A percentile compares a stretch with the other conserved stretches of the same genome.
These are phyloP conservation scores for Boletus eberwhitei DNA, from an alignment of 768 basidiomycete species.

Conservation along the genomic window DNA sequence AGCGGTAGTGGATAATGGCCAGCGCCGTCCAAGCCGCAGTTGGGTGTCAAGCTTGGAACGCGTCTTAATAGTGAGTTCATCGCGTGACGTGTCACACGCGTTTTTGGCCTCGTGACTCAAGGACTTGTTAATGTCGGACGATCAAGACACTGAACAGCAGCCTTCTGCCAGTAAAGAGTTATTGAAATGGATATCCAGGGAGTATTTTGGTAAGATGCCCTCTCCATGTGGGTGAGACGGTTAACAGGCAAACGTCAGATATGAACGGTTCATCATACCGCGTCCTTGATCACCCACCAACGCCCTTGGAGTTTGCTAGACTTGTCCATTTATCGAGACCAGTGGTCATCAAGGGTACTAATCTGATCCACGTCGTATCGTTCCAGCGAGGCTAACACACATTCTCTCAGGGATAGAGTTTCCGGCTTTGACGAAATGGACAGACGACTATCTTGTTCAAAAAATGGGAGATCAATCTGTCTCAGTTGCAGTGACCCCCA, in stretches of 20 bases:
- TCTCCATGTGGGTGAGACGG: neutral
- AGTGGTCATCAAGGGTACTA: constrained; percentile 66
- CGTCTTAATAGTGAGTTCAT: constrained; percentile 16
- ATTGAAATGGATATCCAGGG: constrained; percentile 36
- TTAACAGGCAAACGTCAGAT: constrained; percentile 36
- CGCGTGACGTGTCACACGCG: constrained; percentile 25
- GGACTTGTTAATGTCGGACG: constrained; percentile 5
- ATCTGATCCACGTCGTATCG: neutral
- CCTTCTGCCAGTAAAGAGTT: constrained; percentile 16
- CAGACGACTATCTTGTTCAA: constrained; percentile 56
- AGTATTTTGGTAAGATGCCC: constrained; percentile 32
- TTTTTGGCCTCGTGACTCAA: neutral
- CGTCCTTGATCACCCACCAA: constrained; percentile 53
- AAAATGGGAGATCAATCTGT: constrained; percentile 52
- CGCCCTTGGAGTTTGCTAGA: constrained; percentile 64
- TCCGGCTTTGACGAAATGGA: constrained; percentile 57
- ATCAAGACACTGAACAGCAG: constrained; percentile 8
- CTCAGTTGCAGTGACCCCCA: constrained; percentile 78
- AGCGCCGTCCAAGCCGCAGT: neutral
- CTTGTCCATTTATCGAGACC: constrained; percentile 69
- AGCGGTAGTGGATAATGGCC: neutral
- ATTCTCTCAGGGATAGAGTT: constrained; percentile 43
- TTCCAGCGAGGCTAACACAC: neutral
- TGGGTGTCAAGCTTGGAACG: neutral
- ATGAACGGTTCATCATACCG: constrained; percentile 55